Conservation (phyloP, 2,329 filamentous ascomycete species). For the Bipolaris victoriae region DNA sequence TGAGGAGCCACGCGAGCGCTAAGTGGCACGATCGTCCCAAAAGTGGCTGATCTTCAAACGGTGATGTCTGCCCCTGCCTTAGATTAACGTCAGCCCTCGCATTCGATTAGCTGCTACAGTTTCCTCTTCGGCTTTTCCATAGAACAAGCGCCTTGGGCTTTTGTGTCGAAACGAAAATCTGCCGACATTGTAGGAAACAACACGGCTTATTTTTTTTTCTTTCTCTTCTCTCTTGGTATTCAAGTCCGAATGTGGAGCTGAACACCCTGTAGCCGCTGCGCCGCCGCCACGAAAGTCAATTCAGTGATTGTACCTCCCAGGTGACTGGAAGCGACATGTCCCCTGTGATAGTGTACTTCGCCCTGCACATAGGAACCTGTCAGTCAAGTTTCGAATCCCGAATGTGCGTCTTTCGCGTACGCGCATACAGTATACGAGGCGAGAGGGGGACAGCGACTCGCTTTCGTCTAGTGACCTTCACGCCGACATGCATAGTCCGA, state of each 20-base stretch:
- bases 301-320: not conserved
- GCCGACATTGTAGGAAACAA: not conserved
- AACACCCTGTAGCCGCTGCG: conserved; percentile 1
- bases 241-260: conserved; percentile 5
- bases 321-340: not conserved
- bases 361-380: not conserved
- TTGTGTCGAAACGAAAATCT: not conserved
- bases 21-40: conserved; percentile 25
- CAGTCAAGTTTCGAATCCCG: not conserved
- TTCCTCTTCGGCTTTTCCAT: conserved; percentile 5
- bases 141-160: not conserved
- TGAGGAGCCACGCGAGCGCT: conserved; percentile 26
- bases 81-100: conserved; percentile 25
- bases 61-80: conserved; percentile 32
- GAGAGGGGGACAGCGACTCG: not conserved
- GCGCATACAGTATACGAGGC: not conserved
- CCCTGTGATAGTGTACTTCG: not conserved
- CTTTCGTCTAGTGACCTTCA: not conserved
- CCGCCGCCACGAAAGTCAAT: not conserved
- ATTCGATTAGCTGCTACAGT: conserved; percentile 9
- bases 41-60: conserved; percentile 46
- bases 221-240: conserved; percentile 3
- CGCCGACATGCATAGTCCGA: not conserved
- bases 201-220: not conserved
- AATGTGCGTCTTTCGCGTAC: not conserved